Percentiles rank a stretch among this genome's conserved stretches.
phyloP scores from a whole-genome alignment of 176 grass and related monocot species.

The Triticum turgidum region DNA sequence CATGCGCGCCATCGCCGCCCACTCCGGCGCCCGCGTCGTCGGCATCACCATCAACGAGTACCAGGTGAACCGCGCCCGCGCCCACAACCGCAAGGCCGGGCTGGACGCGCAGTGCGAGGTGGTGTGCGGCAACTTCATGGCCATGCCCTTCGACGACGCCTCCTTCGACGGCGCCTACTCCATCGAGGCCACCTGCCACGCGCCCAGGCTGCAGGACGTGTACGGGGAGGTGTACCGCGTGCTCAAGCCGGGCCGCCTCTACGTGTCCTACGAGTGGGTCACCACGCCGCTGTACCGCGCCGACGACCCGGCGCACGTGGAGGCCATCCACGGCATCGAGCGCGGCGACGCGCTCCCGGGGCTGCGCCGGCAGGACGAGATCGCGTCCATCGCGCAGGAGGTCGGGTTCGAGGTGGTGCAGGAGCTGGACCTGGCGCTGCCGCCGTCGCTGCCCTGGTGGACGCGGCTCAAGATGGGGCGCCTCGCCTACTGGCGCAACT shows the following conservation, averaged over 20 bases:
- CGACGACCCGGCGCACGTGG: slow-evolving; percentile 67
- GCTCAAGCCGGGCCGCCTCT: slow-evolving; percentile 75
- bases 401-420: slow-evolving; percentile 78
- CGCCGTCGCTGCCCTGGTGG: slow-evolving; percentile 85
- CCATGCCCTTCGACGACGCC: slow-evolving; percentile 76
- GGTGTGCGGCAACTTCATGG: slow-evolving; percentile 95
- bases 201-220: slow-evolving; percentile 87
- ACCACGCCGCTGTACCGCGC: slow-evolving; percentile 77
- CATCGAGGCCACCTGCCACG: slow-evolving; percentile 99
- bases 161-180: slow-evolving; percentile 97
- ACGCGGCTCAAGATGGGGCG: slow-evolving; percentile 96
- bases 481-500: slow-evolving; percentile 96
- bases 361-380: slow-evolving; percentile 74
- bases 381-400: slow-evolving; percentile 53
- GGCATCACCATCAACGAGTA: slow-evolving; percentile 99
- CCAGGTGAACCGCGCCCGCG: slow-evolving; percentile 84
- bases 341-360: slow-evolving; percentile 86
- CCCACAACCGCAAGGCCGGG: slow-evolving; percentile 88
- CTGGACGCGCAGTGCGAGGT: slow-evolving; percentile 77
- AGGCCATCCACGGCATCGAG: slow-evolving; percentile 88
- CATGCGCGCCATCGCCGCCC: slow-evolving; percentile 90
- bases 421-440: slow-evolving; percentile 83
- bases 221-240: slow-evolving; percentile 89
- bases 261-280: slow-evolving; percentile 97
- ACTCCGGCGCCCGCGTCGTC: slow-evolving; percentile 70